phyloP scores from a whole-genome alignment of 2,329 filamentous ascomycete species.

The Hypoxylon sp. region DNA sequence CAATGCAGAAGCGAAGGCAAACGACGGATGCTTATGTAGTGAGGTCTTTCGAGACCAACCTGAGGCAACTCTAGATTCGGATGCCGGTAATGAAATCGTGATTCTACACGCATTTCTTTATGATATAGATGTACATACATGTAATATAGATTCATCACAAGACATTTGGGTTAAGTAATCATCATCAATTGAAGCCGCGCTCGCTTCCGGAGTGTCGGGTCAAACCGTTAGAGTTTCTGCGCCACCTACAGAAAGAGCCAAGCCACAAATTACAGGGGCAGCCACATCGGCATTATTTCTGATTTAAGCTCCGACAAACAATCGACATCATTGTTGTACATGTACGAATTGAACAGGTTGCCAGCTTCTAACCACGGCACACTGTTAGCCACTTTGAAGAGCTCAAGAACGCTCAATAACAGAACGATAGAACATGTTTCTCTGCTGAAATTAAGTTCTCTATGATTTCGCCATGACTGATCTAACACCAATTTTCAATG shows the following conservation, averaged over 20 bases:
- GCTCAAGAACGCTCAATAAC: slow-evolving; percentile 15
- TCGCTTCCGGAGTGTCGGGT: slow-evolving; percentile 11
- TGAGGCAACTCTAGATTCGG: not conserved
- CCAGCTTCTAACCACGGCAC: slow-evolving; percentile 25
- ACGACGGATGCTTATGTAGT: not conserved
- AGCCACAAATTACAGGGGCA: slow-evolving; percentile 6
- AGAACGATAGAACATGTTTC: slow-evolving; percentile 23
- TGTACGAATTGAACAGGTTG: slow-evolving; percentile 43
- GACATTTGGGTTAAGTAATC: slow-evolving; percentile 2
- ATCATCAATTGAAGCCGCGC: slow-evolving; percentile 11
- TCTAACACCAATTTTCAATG: slow-evolving; percentile 78
- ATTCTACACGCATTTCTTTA: not conserved
- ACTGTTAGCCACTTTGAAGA: slow-evolving; percentile 3
- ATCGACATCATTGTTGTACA: slow-evolving; percentile 30
- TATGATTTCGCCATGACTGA: slow-evolving; percentile 65
- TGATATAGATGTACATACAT: not conserved
- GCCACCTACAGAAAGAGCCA: not conserved
- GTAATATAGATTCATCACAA: not conserved
- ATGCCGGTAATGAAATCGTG: not conserved
- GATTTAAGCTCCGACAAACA: slow-evolving; percentile 22
- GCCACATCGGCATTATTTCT: slow-evolving; percentile 37
- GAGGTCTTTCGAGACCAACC: not conserved
- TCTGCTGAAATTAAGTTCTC: not conserved
- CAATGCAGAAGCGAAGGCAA: not conserved
- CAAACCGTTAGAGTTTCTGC: not conserved